Conservation (phyloP, 352 stramenopile species). For the Phytophthora pisi region DNA sequence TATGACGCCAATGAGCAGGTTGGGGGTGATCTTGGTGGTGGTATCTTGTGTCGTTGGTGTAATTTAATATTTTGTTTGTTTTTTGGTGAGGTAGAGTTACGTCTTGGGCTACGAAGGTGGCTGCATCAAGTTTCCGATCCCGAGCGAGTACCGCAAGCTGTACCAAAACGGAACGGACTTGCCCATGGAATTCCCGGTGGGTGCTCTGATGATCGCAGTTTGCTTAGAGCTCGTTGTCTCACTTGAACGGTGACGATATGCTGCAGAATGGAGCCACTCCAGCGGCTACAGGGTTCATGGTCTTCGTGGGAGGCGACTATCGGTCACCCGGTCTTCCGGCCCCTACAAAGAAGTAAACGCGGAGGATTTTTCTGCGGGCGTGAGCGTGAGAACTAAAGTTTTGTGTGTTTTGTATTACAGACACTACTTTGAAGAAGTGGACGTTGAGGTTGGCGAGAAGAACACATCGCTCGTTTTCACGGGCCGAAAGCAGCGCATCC, state of each 20-base stretch:
- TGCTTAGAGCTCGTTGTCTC: neutral
- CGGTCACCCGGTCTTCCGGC: constrained; percentile 40
- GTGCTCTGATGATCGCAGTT: constrained; percentile 4
- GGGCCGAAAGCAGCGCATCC: constrained; percentile 66
- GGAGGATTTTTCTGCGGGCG: neutral
- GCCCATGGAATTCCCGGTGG: constrained; percentile 81
- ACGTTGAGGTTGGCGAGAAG: constrained; percentile 54
- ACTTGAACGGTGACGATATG: neutral
- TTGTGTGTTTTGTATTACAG: constrained; percentile 28
- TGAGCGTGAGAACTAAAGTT: neutral
- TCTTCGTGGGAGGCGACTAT: constrained; percentile 67
- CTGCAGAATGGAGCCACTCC: constrained; percentile 76
- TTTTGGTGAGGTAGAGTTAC: constrained; percentile 54
- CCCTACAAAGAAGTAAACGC: constrained; percentile 54
- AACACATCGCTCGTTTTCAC: constrained; percentile 57
- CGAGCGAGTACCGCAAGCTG: constrained; percentile 66
- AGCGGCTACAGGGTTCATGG: constrained; percentile 68
- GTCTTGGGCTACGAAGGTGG: constrained; percentile 74
- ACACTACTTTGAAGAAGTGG: constrained; percentile 78
- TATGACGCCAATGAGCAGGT: constrained; percentile 77
- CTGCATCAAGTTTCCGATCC: constrained; percentile 81
- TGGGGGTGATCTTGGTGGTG: neutral
- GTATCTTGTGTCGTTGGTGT: neutral
- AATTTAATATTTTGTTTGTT: neutral
- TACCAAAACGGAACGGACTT: constrained; percentile 82